These are phyloP conservation scores for Gloeopeniophorella convolvens DNA, from an alignment of 768 basidiomycete genomes.

Conservation along the genomic window DNA sequence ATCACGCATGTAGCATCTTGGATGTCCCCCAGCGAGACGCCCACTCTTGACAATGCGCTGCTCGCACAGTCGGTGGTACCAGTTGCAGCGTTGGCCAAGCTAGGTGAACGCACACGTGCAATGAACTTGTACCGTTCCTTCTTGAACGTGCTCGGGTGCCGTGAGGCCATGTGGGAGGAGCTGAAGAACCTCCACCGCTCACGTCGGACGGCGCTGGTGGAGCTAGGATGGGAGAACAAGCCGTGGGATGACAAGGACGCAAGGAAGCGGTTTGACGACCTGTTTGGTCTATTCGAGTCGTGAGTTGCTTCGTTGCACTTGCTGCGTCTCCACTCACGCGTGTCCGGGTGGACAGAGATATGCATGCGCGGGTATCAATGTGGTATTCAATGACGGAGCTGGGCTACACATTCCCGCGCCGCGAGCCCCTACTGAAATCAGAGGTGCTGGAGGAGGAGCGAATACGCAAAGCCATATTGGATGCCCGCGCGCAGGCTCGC, in stretches of 20 bases:
- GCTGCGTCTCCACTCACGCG: background rate
- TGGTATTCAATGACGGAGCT: slow-evolving; percentile 57
- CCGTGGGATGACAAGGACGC: slow-evolving; percentile 14
- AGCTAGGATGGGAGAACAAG: slow-evolving; percentile 60
- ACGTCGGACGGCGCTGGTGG: slow-evolving; percentile 42
- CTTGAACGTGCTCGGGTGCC: slow-evolving; percentile 53
- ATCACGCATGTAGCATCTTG: slow-evolving; percentile 11
- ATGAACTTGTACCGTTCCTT: slow-evolving; percentile 68
- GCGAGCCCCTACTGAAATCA: slow-evolving; percentile 61
- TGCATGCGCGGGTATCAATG: slow-evolving; percentile 54
- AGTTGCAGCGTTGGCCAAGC: slow-evolving; percentile 28
- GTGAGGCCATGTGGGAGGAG: slow-evolving; percentile 76
- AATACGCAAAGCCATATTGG: slow-evolving; percentile 51
- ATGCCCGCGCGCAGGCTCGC: slow-evolving; percentile 43
- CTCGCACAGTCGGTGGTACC: slow-evolving; percentile 18
- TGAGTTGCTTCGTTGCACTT: slow-evolving; percentile 7
- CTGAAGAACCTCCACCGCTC: slow-evolving; percentile 57
- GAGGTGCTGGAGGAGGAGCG: slow-evolving; percentile 65
- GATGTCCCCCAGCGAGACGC: slow-evolving; percentile 15
- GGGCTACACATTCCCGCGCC: slow-evolving; percentile 52
- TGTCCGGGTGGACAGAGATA: slow-evolving; percentile 46
- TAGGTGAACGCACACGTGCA: slow-evolving; percentile 56
- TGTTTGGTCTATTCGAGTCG: slow-evolving; percentile 18
- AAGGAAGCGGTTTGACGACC: slow-evolving; percentile 15
- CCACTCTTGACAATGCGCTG: slow-evolving; percentile 14